These are phyloP conservation scores for Pseudogymnoascus sp. DNA, from an alignment of 2,329 filamentous ascomycete species.

Conservation along the genomic window DNA sequence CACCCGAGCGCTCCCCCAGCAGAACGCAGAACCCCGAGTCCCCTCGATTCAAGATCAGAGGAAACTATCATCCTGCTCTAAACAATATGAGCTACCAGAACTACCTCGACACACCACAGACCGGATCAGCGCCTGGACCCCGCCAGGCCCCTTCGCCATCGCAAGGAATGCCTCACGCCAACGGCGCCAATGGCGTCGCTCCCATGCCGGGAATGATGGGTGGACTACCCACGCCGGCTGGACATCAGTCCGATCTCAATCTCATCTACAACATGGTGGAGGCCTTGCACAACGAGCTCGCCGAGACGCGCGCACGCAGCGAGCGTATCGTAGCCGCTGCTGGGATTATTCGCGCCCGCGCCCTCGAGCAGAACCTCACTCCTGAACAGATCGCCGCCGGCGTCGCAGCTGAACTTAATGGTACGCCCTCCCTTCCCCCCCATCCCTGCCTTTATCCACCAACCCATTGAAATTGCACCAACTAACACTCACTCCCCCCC, in stretches of 20 bases:
- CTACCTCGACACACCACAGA: constrained; percentile 20
- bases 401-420: constrained; percentile 47
- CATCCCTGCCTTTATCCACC: background rate
- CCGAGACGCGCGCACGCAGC: constrained; percentile 52
- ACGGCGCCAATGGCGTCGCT: constrained; percentile 25
- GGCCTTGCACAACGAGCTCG: constrained; percentile 53
- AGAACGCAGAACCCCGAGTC: background rate
- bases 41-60: background rate
- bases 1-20: background rate
- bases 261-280: constrained; percentile 62
- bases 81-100: constrained; percentile 19
- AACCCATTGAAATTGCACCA: background rate
- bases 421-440: constrained; percentile 31
- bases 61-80: background rate
- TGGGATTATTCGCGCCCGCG: constrained; percentile 50
- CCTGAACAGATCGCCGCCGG: constrained; percentile 51
- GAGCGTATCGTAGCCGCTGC: constrained; percentile 56
- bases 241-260: constrained; percentile 59
- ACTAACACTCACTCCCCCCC: background rate
- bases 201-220: constrained; percentile 32
- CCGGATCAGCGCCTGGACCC: constrained; percentile 14
- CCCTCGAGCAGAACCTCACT: constrained; percentile 40
- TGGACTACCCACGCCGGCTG: constrained; percentile 49
- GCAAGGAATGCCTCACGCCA: constrained; percentile 23
- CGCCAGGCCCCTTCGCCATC: constrained; percentile 27